These are phyloP conservation scores for Ceratorhiza oryzae-sativae DNA, from an alignment of 1,284 basidiomycete species.

Conservation along the genomic window DNA sequence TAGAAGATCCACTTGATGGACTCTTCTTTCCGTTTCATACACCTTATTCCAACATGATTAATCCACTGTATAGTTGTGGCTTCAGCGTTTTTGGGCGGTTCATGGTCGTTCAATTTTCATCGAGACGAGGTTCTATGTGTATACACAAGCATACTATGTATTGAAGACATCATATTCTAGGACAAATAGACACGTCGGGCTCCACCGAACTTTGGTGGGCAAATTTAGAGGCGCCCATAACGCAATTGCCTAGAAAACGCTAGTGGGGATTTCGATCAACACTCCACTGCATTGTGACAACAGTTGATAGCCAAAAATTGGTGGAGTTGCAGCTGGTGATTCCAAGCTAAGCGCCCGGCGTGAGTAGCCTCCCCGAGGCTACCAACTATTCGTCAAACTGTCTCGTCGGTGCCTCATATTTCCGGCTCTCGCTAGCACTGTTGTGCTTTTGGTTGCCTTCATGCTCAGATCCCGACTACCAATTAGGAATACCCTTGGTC, in stretches of 20 bases:
- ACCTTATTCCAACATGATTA: slow-evolving; percentile 7
- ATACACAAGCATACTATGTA: neutral
- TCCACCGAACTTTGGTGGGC: neutral
- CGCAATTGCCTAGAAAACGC: no score
- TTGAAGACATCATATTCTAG: slow-evolving; percentile 1
- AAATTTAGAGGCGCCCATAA: neutral
- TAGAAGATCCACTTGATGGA: neutral
- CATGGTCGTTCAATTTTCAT: neutral
- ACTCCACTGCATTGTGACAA: no score
- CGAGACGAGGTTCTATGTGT: neutral
- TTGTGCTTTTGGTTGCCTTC: slow-evolving; percentile 9
- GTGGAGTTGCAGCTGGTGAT: no score
- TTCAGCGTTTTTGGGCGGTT: neutral
- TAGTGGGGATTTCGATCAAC: no score
- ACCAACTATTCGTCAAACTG: slow-evolving; percentile 13
- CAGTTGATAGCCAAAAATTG: no score
- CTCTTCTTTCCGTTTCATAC: neutral
- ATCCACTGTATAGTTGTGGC: slow-evolving; percentile 4
- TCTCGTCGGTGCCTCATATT: neutral
- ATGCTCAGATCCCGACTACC: slow-evolving; percentile 34
- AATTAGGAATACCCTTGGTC: slow-evolving; percentile 10
- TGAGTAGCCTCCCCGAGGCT: neutral
- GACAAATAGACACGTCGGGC: neutral
- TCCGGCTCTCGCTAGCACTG: slow-evolving; percentile 6
- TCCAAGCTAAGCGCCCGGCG: neutral